Evolutionary conservation across 345 rosid species (phyloP).

Genomic region (Eucalyptus brandiana): DNA sequence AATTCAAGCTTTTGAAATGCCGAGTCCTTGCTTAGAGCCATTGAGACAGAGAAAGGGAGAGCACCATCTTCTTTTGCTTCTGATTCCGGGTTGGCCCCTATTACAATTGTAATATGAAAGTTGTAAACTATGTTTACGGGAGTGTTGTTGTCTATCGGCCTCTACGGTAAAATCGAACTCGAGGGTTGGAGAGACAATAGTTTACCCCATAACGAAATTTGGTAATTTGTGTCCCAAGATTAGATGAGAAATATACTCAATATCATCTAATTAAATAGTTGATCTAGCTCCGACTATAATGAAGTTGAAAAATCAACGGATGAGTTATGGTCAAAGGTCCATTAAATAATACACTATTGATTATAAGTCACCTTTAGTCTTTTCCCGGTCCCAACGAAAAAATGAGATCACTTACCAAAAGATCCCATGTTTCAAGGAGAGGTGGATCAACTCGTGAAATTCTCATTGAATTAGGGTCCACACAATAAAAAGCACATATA

Average conservation of each 20-base stretch:
- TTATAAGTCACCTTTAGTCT: too few species aligned
- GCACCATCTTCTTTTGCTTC: background rate
- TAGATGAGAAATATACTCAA: too few species aligned
- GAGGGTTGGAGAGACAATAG: too few species aligned
- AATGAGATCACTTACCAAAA: background rate
- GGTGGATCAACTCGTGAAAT: background rate
- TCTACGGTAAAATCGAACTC: too few species aligned
- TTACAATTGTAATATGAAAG: background rate
- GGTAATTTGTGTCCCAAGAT: too few species aligned
- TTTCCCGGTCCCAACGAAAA: rapidly evolving
- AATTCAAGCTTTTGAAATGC: too few species aligned
- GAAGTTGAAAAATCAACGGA: background rate
- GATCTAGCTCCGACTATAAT: background rate
- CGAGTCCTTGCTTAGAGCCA: too few species aligned
- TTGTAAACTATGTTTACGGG: background rate
- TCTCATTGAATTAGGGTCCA: background rate
- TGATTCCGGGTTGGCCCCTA: background rate
- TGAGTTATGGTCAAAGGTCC: background rate
- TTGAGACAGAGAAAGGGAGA: background rate
- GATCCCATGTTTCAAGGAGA: background rate
- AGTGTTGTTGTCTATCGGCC: conserved; percentile 18
- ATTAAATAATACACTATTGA: too few species aligned
- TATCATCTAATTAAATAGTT: too few species aligned
- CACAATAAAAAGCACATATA: background rate
- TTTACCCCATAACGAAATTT: too few species aligned